These are phyloP conservation scores for Leccinum longicurvipes DNA, from an alignment of 768 basidiomycete genomes.

Conservation along the genomic window DNA sequence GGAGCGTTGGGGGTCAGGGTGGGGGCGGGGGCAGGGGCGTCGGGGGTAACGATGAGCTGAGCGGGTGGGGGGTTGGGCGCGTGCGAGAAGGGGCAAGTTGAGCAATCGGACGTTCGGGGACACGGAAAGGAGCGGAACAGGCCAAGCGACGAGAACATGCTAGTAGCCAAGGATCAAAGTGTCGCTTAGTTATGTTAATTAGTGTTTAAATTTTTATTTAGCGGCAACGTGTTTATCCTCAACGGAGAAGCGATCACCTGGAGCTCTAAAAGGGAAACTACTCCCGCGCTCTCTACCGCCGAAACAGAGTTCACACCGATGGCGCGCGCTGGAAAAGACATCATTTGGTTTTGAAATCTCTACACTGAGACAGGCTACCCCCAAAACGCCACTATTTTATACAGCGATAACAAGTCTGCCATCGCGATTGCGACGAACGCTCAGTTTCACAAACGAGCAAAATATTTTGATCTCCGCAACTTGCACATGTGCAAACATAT, in stretches of 20 bases:
- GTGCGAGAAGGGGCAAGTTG: conserved; percentile 70
- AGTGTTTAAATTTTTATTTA: too few relatives aligned
- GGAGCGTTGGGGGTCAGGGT: too few relatives aligned
- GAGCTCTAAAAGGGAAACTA: neutral
- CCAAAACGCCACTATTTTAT: neutral
- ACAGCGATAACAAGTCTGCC: neutral
- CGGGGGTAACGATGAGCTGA: conserved; percentile 13
- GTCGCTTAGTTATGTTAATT: neutral
- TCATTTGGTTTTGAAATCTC: neutral
- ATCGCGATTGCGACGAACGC: neutral
- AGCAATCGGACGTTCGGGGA: conserved; percentile 51
- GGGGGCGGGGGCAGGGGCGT: conserved; percentile 14
- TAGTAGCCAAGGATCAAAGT: neutral
- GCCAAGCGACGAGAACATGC: conserved; percentile 64
- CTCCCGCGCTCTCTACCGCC: neutral
- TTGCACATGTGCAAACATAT: too few relatives aligned
- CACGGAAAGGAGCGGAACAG: conserved; percentile 60
- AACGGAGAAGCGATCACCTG: neutral
- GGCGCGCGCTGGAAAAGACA: neutral
- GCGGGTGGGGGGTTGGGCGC: conserved; percentile 30
- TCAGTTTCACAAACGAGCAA: neutral
- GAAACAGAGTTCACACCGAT: neutral
- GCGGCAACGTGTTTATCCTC: neutral
- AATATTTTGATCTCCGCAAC: too few relatives aligned
- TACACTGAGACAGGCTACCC: neutral